Evolutionary conservation across 176 grass and related monocot genomes (phyloP).

Genomic region (Musa schizocarpa): DNA sequence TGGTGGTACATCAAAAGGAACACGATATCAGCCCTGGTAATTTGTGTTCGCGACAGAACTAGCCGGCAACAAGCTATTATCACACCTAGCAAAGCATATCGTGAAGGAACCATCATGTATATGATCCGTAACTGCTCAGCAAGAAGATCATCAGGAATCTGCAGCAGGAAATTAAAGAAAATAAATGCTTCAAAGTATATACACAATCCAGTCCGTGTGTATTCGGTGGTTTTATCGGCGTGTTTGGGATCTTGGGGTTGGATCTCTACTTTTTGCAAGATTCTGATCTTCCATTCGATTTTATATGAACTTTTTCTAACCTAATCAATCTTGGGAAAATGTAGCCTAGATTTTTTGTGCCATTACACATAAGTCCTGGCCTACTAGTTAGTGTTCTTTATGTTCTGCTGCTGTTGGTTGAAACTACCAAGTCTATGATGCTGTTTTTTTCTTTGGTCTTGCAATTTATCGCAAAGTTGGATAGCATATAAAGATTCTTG

Average conservation of each 20-base stretch:
- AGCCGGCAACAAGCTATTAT: not conserved
- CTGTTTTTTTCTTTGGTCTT: too few relatives aligned
- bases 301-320: too few relatives aligned
- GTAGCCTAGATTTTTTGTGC: too few relatives aligned
- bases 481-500: too few relatives aligned
- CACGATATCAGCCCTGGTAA: not conserved
- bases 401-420: too few relatives aligned
- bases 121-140: not conserved
- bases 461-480: too few relatives aligned
- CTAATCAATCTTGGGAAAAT: too few relatives aligned
- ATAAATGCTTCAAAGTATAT: not conserved
- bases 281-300: too few relatives aligned
- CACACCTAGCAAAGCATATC: not conserved
- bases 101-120: not conserved
- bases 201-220: not conserved
- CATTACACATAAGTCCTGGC: too few relatives aligned
- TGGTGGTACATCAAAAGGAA: not conserved
- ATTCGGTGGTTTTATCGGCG: not conserved
- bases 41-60: not conserved
- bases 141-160: not conserved
- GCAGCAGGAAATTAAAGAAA: not conserved
- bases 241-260: not conserved
- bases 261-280: too few relatives aligned
- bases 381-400: too few relatives aligned
- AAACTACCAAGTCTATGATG: too few relatives aligned